Evolutionary conservation across 306 rosid genomes (phyloP).

Genomic region (Spatholobus suberectus): DNA sequence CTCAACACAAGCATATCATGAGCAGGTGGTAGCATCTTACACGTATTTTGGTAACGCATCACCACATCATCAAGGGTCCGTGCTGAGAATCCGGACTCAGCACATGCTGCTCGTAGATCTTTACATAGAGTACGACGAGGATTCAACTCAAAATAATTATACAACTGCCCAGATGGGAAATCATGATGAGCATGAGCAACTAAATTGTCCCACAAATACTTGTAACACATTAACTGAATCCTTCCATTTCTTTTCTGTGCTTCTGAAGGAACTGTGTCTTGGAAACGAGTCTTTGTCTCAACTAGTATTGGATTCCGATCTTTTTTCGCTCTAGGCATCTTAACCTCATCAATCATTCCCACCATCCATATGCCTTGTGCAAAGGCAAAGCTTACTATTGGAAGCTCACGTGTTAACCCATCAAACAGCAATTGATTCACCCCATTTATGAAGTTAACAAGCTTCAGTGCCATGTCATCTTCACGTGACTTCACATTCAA

Average conservation of each 20-base stretch:
- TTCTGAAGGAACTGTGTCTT: constrained; percentile 68
- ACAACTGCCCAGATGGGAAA: constrained; percentile 59
- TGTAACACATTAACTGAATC: constrained; percentile 87
- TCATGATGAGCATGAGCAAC: constrained; percentile 39
- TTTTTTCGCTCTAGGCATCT: constrained; percentile 44
- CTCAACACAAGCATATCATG: constrained; percentile 59
- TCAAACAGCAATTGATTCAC: constrained; percentile 69
- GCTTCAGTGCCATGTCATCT: constrained; percentile 75
- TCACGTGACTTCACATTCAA: constrained; percentile 55
- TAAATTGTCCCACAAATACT: constrained; percentile 77
- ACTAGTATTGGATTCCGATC: constrained; percentile 55
- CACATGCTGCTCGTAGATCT: constrained; percentile 47
- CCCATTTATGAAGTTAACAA: constrained; percentile 66
- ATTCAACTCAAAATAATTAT: constrained; percentile 57
- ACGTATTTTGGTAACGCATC: constrained; percentile 50
- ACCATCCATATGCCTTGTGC: constrained; percentile 75
- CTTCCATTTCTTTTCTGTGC: constrained; percentile 78
- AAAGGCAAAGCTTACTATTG: constrained; percentile 59
- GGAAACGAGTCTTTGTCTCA: constrained; percentile 75
- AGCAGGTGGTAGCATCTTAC: constrained; percentile 53
- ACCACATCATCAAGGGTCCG: constrained; percentile 67
- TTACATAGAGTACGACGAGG: constrained; percentile 50
- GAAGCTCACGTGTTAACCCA: constrained; percentile 87
- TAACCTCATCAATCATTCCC: constrained; percentile 81
- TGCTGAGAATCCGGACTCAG: constrained; percentile 53